Evolutionary conservation across 371 early-diverging fungal species (phyloP).

Genomic region (Caulochytrium protostelioides): DNA sequence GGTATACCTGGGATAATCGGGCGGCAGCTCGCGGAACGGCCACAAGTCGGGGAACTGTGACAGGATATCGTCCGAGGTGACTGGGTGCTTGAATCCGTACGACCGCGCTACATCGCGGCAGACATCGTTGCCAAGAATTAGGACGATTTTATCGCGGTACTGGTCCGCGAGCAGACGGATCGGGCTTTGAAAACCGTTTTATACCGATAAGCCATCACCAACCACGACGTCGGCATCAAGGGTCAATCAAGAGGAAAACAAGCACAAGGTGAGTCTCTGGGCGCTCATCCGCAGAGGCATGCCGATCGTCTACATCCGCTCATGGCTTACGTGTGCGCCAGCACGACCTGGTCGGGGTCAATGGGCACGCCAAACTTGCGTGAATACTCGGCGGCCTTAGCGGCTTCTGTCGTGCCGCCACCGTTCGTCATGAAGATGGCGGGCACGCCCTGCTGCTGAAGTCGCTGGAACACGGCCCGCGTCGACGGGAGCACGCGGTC

Average conservation of each 20-base stretch:
- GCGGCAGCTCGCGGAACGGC: conserved; percentile 29
- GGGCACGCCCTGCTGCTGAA: conserved; percentile 19
- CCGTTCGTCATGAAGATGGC: conserved; percentile 54
- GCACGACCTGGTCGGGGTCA: conserved; percentile 34
- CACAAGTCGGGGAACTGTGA: conserved; percentile 44
- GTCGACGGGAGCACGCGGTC: conserved; percentile 24
- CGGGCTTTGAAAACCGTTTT: conserved; percentile 18
- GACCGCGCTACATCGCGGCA: conserved; percentile 15
- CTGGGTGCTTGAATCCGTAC: conserved; percentile 56
- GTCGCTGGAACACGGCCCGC: background rate
- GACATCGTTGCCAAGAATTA: conserved; percentile 47
- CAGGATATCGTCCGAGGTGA: conserved; percentile 53
- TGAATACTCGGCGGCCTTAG: conserved; percentile 42
- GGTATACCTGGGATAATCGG: background rate
- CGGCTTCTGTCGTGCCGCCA: conserved; percentile 46
- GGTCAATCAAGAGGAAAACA: too few species aligned
- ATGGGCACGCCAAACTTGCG: conserved; percentile 35
- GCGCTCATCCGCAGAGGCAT: too few species aligned
- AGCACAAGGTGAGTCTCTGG: too few species aligned
- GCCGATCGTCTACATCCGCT: too few species aligned
- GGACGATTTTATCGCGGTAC: conserved; percentile 35
- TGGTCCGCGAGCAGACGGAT: conserved; percentile 39
- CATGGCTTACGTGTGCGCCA: conserved; percentile 56
- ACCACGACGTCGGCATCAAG: too few species aligned
- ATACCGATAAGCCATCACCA: too few species aligned